Conservation (phyloP, 352 stramenopile species). For the Globisporangium heterothallicum region DNA sequence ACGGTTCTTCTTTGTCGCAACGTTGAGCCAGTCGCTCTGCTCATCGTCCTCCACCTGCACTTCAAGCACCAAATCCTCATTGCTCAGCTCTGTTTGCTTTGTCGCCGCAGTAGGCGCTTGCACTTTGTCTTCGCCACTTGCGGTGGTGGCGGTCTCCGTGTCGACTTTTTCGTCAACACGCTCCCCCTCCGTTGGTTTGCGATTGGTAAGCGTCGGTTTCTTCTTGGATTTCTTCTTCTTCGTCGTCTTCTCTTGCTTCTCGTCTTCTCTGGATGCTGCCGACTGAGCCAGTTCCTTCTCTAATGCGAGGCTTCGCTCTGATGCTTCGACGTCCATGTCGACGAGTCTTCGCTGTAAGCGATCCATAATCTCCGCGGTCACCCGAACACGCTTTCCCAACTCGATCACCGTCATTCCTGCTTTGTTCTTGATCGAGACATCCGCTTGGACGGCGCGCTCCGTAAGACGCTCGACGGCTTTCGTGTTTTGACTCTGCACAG, state of each 20-base stretch:
- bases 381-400: conserved; percentile 9
- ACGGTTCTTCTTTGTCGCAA: conserved; percentile 25
- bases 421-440: conserved; percentile 15
- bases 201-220: conserved; percentile 8
- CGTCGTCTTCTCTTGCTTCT: conserved; percentile 23
- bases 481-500: conserved; percentile 57
- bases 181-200: not conserved
- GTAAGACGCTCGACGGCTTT: conserved; percentile 30
- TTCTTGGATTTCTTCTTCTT: conserved; percentile 42
- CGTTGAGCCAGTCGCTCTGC: conserved; percentile 16
- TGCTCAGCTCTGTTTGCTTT: no score
- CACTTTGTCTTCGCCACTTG: not conserved
- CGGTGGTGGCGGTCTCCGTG: not conserved
- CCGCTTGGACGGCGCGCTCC: conserved; percentile 7
- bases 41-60: not conserved
- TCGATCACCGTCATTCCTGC: conserved; percentile 14
- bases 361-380: conserved; percentile 16
- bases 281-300: conserved; percentile 7
- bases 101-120: not conserved
- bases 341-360: conserved; percentile 17
- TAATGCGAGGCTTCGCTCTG: conserved; percentile 1
- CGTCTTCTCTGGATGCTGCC: conserved; percentile 2
- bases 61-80: not conserved
- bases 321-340: conserved; percentile 10
- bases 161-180: not conserved